A percentile compares a stretch with the other conserved stretches of the same genome.
Evolutionary conservation across 169 alveolate species (phyloP).

Genomic region (Eimeria acervulina): DNA sequence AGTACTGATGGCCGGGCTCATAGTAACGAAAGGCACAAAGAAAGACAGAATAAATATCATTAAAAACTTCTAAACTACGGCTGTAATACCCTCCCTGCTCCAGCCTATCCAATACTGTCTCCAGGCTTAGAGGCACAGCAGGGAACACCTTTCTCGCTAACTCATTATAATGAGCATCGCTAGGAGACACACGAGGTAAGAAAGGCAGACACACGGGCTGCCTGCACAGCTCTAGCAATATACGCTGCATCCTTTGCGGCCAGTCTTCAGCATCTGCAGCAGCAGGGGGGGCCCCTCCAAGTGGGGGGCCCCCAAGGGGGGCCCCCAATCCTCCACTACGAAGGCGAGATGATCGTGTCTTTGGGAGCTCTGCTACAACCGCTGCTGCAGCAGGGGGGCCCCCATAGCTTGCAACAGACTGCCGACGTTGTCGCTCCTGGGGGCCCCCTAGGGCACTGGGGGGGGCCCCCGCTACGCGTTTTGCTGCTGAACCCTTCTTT

Average conservation of each 20-base stretch:
- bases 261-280: neutral
- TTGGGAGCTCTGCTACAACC: neutral
- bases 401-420: neutral
- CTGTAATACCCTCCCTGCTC: constrained; percentile 28
- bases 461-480: neutral
- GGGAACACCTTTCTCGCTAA: constrained; percentile 63
- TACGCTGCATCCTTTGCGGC: constrained; percentile 45
- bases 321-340: neutral
- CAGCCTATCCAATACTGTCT: constrained; percentile 59
- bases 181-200: constrained; percentile 53
- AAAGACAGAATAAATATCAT: constrained; percentile 75
- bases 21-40: constrained; percentile 81
- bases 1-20: constrained; percentile 79
- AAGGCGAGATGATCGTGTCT: constrained; percentile 30
- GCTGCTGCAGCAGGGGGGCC: constrained; percentile 1
- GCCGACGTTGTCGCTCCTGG: neutral
- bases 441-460: constrained; percentile 2
- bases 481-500: neutral
- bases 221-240: constrained; percentile 60
- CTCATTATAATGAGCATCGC: constrained; percentile 38
- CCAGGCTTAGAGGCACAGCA: constrained; percentile 48
- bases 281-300: neutral
- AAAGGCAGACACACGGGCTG: constrained; percentile 74
- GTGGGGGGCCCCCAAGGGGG: no score
- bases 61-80: constrained; percentile 64